Evolutionary conservation across 1,284 basidiomycete species (phyloP).

Genomic region (Rhodofomes roseus): DNA sequence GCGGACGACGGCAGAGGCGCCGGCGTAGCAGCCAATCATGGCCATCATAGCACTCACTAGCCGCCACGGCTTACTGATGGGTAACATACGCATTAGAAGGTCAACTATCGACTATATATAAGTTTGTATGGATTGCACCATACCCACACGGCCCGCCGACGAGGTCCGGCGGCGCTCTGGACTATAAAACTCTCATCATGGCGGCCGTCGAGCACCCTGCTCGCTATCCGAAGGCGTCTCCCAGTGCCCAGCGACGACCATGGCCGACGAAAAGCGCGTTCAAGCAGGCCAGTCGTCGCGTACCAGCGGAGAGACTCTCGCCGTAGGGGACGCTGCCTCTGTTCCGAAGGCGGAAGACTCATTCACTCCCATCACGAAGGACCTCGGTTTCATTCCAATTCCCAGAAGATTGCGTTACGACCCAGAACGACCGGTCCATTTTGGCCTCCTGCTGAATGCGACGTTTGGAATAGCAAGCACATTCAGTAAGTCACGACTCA

Average conservation of each 20-base stretch:
- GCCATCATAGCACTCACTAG: too few species aligned
- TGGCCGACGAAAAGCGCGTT: background rate
- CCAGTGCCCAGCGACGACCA: background rate
- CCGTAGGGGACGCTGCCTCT: background rate
- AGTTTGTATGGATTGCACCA: too few species aligned
- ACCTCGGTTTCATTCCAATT: conserved; percentile 67
- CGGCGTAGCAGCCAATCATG: too few species aligned
- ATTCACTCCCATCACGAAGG: conserved; percentile 20
- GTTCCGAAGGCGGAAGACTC: background rate
- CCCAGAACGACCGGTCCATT: conserved; percentile 53
- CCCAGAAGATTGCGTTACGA: conserved; percentile 59
- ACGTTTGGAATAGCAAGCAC: conserved; percentile 71
- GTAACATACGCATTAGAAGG: too few species aligned
- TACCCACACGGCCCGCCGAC: background rate
- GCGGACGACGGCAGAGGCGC: too few species aligned
- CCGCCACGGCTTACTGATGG: too few species aligned
- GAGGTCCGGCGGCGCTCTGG: background rate
- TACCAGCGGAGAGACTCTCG: background rate
- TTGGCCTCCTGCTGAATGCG: conserved; percentile 56
- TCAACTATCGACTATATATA: too few species aligned
- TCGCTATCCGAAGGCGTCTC: background rate
- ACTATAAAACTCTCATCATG: background rate
- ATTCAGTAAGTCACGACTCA: conserved; percentile 34
- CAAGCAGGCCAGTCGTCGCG: background rate
- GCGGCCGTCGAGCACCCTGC: too few species aligned